Evolutionary conservation across 176 grass and related monocot genomes (phyloP), one percentile per base, ranked within the genome.

Genomic region (Echinochloa phyllopogon): DNA sequence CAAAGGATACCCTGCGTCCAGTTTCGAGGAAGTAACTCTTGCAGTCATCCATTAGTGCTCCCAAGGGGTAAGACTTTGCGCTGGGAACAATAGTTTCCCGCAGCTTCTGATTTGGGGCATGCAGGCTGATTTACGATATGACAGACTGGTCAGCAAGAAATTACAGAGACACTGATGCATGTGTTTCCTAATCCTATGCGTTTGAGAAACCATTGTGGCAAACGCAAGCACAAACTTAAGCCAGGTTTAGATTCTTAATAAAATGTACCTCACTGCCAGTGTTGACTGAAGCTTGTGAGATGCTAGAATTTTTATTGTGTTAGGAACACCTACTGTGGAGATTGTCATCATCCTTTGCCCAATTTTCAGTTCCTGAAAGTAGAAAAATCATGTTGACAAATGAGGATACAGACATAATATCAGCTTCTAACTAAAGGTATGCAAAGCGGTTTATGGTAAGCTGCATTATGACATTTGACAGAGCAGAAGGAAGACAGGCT

Each of bases 281-380:
- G 96, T 98, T 17, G 96, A 95, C 56, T 98, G 96, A 86, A 95
- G 96, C 83, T 95, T 98, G 80, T 94, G 89, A 75, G 91, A 81
- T 12, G 93, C 91, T 70, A 98, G 83, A 87, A 90, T 95, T 72
- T 94, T 95, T 75, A 95, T 95, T 2, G 93, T 95, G 70, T 94
- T 98, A 48, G 96, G 96, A 82, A 98, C 96, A 69, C 96, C 96
- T 36, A 98, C 93, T 73, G 96, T 98, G 16, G 96, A 98, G 82
- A 98, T 98, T 65, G 96, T 95, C 80, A 95, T 98, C 95, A 98
- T 98, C 85, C 96, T 95, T 92, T 98, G 93, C 57, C 93, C 96
- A 85, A 98, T 92, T 90, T 88, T 90, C 25, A 98, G 86, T 81
- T 98, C 93, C 96, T 98, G 79, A 8, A 39, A 74, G 73, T 12